Percentiles rank a stretch among this genome's conserved stretches.
phyloP scores from a whole-genome alignment of 2,329 filamentous ascomycete species.

The Cladosporium sphaerospermum region DNA sequence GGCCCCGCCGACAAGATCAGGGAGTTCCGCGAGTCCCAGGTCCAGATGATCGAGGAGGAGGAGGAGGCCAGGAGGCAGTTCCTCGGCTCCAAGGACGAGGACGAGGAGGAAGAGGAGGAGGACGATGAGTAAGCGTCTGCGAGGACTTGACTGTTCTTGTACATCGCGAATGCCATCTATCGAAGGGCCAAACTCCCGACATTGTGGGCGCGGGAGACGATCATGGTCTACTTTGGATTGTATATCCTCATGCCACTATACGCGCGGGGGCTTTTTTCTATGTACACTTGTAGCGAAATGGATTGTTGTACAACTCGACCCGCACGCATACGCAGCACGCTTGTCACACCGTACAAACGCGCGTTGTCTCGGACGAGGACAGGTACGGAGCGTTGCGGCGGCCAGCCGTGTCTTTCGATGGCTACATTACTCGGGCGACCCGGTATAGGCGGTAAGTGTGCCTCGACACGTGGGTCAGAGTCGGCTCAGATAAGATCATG shows the following conservation, averaged over 20 bases:
- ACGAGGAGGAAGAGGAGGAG: constrained; percentile 25
- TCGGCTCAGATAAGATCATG: too few relatives aligned
- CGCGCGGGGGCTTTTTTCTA: constrained; percentile 1
- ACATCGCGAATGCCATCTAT: not conserved
- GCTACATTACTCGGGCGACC: too few relatives aligned
- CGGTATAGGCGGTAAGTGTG: too few relatives aligned
- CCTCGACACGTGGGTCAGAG: too few relatives aligned
- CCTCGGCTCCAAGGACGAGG: constrained; percentile 25
- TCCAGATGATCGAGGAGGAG: constrained; percentile 24
- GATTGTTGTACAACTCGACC: not conserved
- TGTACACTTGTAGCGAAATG: constrained; percentile 10
- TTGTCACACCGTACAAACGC: too few relatives aligned
- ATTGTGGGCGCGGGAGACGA: not conserved
- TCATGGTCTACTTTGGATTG: not conserved
- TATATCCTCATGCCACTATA: constrained; percentile 3
- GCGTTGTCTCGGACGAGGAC: too few relatives aligned
- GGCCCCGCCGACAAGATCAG: constrained; percentile 43
- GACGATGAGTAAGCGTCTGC: constrained; percentile 8
- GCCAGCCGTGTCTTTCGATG: too few relatives aligned
- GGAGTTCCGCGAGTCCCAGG: constrained; percentile 39
- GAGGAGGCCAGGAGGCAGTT: constrained; percentile 27
- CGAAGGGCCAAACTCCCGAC: not conserved
- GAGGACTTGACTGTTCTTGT: constrained; percentile 1
- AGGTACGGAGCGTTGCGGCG: too few relatives aligned
- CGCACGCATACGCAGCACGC: too few relatives aligned